phyloP scores from a whole-genome alignment of 305 asterid species.

The Solanum aculeatissimum region DNA sequence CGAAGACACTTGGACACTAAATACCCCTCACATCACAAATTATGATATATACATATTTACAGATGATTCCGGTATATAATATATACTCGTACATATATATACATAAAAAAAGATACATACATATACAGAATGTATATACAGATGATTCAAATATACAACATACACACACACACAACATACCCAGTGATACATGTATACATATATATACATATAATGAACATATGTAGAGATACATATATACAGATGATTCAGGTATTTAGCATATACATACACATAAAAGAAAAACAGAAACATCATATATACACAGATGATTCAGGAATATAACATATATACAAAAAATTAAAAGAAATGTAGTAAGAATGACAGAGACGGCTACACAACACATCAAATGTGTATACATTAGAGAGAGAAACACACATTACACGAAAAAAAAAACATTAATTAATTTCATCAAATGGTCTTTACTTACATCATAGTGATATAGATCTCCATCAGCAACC shows the following conservation, averaged over 20 bases:
- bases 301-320: too few relatives aligned
- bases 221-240: background rate
- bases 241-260: background rate
- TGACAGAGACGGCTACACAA: background rate
- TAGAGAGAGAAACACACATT: background rate
- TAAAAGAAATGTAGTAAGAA: background rate
- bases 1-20: too few relatives aligned
- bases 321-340: too few relatives aligned
- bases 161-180: background rate
- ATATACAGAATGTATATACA: background rate
- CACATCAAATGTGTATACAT: background rate
- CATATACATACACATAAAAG: background rate
- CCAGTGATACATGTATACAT: background rate
- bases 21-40: too few relatives aligned
- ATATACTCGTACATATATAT: background rate
- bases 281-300: too few relatives aligned
- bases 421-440: background rate
- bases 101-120: background rate
- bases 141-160: background rate
- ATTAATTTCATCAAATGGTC: background rate
- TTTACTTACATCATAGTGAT: constrained; percentile 61
- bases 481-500: constrained; percentile 33
- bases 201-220: background rate
- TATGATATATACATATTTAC: background rate
- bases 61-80: background rate